Evolutionary conservation across 441 rosid genomes (phyloP).

Genomic region (Euphorbia schlechtendalii): DNA sequence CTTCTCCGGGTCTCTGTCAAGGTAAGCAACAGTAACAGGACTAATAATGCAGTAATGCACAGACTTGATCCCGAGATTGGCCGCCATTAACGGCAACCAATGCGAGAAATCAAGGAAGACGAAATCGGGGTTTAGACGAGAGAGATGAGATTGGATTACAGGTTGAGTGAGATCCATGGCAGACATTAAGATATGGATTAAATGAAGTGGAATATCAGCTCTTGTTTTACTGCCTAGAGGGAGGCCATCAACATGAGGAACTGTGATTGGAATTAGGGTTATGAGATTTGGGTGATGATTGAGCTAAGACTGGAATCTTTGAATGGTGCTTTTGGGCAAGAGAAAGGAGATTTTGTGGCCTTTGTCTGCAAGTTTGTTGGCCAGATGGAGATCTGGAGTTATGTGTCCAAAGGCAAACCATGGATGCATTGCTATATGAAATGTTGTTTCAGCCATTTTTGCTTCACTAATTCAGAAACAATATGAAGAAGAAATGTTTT

Average conservation of each 20-base stretch:
- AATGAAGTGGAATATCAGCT: conserved; percentile 26
- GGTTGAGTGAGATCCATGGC: conserved; percentile 40
- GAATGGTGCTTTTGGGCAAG: conserved; percentile 23
- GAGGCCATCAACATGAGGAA: conserved; percentile 56
- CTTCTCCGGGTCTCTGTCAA: conserved; percentile 15
- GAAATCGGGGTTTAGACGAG: conserved; percentile 20
- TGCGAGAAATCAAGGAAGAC: conserved; percentile 35
- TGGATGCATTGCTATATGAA: conserved; percentile 43
- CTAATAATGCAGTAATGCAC: conserved; percentile 24
- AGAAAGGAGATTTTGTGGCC: conserved; percentile 42
- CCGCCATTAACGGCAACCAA: conserved; percentile 30
- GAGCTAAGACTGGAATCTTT: conserved; percentile 24
- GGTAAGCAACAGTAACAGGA: conserved; percentile 24
- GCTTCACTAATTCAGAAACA: no score
- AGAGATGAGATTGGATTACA: conserved; percentile 18
- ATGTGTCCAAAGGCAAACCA: conserved; percentile 47
- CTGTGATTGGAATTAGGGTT: conserved; percentile 34
- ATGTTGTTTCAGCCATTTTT: not conserved
- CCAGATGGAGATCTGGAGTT: conserved; percentile 30
- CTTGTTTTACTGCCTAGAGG: conserved; percentile 40
- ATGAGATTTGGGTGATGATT: conserved; percentile 43
- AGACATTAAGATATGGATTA: conserved; percentile 24
- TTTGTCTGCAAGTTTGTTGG: conserved; percentile 41
- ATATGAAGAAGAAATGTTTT: no score
- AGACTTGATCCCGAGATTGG: conserved; percentile 26